Percentiles rank a stretch among this genome's conserved stretches.
Conservation (phyloP, 2,329 filamentous ascomycete genomes). For the Fusarium denticulatum region DNA sequence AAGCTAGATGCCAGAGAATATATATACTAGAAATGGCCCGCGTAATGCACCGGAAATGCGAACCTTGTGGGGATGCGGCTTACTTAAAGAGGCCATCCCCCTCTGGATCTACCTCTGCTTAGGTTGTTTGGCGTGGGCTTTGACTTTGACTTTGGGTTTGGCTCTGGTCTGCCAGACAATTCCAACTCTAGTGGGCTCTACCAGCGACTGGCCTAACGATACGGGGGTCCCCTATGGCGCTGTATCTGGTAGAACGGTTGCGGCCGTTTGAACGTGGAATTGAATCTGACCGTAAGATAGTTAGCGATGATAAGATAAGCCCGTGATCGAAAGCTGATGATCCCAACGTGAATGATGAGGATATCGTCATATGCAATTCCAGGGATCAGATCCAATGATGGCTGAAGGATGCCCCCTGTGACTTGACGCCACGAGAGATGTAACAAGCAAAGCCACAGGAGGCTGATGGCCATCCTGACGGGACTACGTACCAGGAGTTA, state of each 20-base stretch:
- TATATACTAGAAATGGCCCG: slow-evolving; percentile 20
- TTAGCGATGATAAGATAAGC: neutral
- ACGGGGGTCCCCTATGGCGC: slow-evolving; percentile 26
- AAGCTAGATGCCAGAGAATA: slow-evolving; percentile 1
- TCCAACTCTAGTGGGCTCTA: slow-evolving; percentile 37
- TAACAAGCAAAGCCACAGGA: slow-evolving; percentile 16
- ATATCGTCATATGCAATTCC: slow-evolving; percentile 28
- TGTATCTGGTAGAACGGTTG: neutral
- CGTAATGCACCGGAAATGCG: slow-evolving; percentile 15
- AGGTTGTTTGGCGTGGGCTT: neutral
- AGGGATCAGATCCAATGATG: slow-evolving; percentile 1
- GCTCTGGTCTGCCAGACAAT: slow-evolving; percentile 20
- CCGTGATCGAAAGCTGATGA: neutral
- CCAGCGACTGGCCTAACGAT: slow-evolving; percentile 21
- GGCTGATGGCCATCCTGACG: neutral
- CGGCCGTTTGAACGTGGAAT: neutral
- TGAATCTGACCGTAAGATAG: neutral
- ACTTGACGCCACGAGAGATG: slow-evolving; percentile 13
- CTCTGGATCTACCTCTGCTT: slow-evolving; percentile 3
- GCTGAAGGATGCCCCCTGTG: slow-evolving; percentile 1
- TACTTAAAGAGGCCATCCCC: slow-evolving; percentile 47
- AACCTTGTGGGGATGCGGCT: slow-evolving; percentile 34
- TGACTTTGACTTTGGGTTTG: neutral
- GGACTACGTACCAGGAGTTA: neutral
- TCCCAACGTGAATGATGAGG: slow-evolving; percentile 9